Percentiles rank a stretch among this genome's conserved stretches.
phyloP scores from a whole-genome alignment of 2,329 filamentous ascomycete species.

The Sclerotiophoma versabilis region DNA sequence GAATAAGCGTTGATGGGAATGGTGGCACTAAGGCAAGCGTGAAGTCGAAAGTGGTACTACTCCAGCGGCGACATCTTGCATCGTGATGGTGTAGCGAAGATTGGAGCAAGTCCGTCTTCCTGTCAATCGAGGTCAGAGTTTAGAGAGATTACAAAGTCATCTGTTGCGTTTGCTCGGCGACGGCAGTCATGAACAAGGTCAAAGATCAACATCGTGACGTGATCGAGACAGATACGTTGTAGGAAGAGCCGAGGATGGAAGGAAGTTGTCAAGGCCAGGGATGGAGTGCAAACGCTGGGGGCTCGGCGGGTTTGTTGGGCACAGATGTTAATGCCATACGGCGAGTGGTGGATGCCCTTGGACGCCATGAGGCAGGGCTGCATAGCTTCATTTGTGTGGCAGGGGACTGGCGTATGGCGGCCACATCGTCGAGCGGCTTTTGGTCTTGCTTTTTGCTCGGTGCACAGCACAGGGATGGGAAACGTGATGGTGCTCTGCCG shows the following conservation, averaged over 20 bases:
- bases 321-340: conserved; percentile 24
- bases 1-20: conserved; percentile 13
- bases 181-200: not conserved
- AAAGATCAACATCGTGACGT: conserved; percentile 1
- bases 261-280: conserved; percentile 14
- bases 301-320: conserved; percentile 15
- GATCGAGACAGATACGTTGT: not conserved
- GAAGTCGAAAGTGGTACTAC: conserved; percentile 7
- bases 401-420: conserved; percentile 10
- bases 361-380: conserved; percentile 18
- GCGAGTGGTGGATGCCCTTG: not conserved
- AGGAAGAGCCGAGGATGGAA: not conserved
- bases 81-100: conserved; percentile 3
- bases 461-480: conserved; percentile 8
- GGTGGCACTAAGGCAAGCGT: conserved; percentile 4
- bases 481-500: conserved; percentile 5
- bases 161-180: not conserved
- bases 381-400: conserved; percentile 3
- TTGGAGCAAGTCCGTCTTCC: not conserved
- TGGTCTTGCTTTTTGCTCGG: conserved; percentile 11
- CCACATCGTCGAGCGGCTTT: conserved; percentile 13
- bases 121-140: not conserved
- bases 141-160: not conserved
- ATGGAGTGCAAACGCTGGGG: conserved; percentile 22
- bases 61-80: conserved; percentile 2